phyloP scores from a whole-genome alignment of 1,284 basidiomycete species.

The Laetiporus sulphureus region DNA sequence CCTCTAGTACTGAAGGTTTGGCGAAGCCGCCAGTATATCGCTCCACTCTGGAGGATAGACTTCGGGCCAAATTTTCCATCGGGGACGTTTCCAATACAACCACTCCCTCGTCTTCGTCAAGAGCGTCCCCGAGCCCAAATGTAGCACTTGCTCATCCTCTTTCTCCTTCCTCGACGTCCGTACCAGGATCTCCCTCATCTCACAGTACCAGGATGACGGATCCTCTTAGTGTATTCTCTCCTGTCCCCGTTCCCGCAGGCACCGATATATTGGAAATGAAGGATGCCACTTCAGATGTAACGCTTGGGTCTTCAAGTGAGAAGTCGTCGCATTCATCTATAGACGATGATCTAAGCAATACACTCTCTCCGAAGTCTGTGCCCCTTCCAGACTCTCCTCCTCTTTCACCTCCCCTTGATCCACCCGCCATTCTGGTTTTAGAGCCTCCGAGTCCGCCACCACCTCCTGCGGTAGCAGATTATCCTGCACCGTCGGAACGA shows the following conservation, averaged over 20 bases:
- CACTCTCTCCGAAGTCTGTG: background rate
- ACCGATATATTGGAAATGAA: too few relatives aligned
- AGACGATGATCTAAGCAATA: too few relatives aligned
- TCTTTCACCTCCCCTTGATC: background rate
- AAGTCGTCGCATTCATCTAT: too few relatives aligned
- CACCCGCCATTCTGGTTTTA: background rate
- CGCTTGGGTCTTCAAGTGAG: too few relatives aligned
- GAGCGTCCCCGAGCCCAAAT: slow-evolving; percentile 30
- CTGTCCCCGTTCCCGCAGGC: background rate
- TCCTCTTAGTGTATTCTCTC: background rate
- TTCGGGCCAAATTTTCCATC: slow-evolving; percentile 52
- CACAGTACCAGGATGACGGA: background rate
- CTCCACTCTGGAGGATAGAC: slow-evolving; percentile 59
- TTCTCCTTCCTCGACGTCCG: slow-evolving; percentile 29
- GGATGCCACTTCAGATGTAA: background rate
- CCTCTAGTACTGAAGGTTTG: slow-evolving; percentile 10
- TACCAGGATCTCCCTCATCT: slow-evolving; percentile 29
- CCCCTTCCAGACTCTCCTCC: background rate
- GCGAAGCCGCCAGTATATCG: slow-evolving; percentile 18
- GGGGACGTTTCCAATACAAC: slow-evolving; percentile 50
- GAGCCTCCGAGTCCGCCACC: too few relatives aligned
- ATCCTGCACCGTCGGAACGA: too few relatives aligned
- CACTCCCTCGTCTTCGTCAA: slow-evolving; percentile 31
- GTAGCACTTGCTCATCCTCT: slow-evolving; percentile 31
- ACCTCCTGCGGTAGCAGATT: too few relatives aligned